phyloP scores from a whole-genome alignment of 2,329 filamentous ascomycete species.

The Pochonia chlamydosporia region DNA sequence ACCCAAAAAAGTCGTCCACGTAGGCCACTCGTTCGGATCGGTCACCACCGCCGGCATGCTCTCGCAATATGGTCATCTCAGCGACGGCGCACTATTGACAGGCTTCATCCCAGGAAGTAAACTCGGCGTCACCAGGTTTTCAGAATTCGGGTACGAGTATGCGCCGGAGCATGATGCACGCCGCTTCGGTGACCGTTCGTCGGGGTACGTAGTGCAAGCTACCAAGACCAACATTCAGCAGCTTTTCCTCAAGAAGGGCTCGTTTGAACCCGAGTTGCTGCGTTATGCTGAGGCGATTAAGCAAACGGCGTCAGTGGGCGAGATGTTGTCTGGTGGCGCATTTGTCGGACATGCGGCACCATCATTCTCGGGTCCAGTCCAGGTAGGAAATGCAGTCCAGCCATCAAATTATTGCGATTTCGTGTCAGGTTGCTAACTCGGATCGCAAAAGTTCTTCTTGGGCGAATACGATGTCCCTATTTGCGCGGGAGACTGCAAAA shows the following conservation, averaged over 20 bases:
- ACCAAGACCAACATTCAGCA: slow-evolving; percentile 24
- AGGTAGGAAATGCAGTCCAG: slow-evolving; percentile 9
- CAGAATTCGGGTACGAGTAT: slow-evolving; percentile 15
- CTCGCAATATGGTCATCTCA: slow-evolving; percentile 39
- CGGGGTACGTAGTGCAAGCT: slow-evolving; percentile 16
- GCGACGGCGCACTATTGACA: slow-evolving; percentile 49
- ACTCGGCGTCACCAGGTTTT: slow-evolving; percentile 10
- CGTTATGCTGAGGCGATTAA: slow-evolving; percentile 24
- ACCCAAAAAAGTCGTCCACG: slow-evolving; percentile 40
- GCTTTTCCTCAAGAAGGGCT: slow-evolving; percentile 23
- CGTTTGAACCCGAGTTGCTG: slow-evolving; percentile 23
- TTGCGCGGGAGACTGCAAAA: slow-evolving; percentile 31
- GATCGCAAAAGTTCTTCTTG: slow-evolving; percentile 16
- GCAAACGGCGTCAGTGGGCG: slow-evolving; percentile 25
- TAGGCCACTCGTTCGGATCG: slow-evolving; percentile 54
- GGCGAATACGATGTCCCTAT: slow-evolving; percentile 26
- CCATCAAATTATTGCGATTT: background rate
- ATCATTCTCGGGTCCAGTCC: slow-evolving; percentile 23
- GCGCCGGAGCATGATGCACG: slow-evolving; percentile 15
- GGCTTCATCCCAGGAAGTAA: slow-evolving; percentile 31
- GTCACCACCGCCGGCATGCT: slow-evolving; percentile 45
- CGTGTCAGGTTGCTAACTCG: background rate
- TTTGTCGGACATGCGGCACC: slow-evolving; percentile 18
- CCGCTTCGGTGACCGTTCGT: slow-evolving; percentile 7
- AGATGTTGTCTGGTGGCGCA: slow-evolving; percentile 18